Base-by-base conservation (phyloP, 495 filamentous ascomycete genomes). In the Daldinia decipiens region DNA sequence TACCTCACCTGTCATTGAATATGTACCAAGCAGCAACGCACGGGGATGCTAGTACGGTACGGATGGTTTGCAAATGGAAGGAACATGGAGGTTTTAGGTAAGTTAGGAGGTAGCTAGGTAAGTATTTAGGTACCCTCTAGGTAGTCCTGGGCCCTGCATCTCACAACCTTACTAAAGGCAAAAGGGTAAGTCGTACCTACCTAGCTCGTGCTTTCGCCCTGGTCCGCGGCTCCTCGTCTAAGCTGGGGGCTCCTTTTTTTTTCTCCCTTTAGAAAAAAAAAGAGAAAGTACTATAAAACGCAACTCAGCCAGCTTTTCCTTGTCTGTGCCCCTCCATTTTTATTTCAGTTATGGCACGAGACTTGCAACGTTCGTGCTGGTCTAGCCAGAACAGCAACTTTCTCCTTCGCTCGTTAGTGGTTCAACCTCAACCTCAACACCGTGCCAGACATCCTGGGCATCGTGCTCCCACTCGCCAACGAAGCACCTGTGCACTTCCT, bases 331-430 rank as follows among this genome's bases (percentile, higher is more conserved):
- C 78, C 77, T 77, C 79, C 79, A 74, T 78, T 74, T 43, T 70
- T 70, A 67, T 71, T 71, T 65, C 55, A 77, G 74, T 69, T 70
- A 80, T 81, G 79, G 81, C 79, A 82, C 78, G 78, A 81, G 78
- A 80, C 77, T 78, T 71, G 67, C 78, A 81, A 76, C 79, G 67
- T 76, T 75, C 74, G 76, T 68, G 68, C 72, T 74, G 71, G 71
- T 79, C 77, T 72, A 76, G 67, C 74, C 76, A 78, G 77, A 79
- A 77, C 75, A 76, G 78, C 73, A 73, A 53, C 32, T 29, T 62
- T 63, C 19, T 59, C 21, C 31, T 43, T 65, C 61, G 51, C 50
- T 73, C 58, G 67, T 67, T 62, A 65, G 61, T 68, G 70, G 65
- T 21, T 65, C 72, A 74, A 70, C 69, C 68, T 50, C 64, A 74